A percentile compares a stretch with the other conserved stretches of the same genome.
Conservation (phyloP, 441 rosid species). For the Aquilaria agallochum region DNA sequence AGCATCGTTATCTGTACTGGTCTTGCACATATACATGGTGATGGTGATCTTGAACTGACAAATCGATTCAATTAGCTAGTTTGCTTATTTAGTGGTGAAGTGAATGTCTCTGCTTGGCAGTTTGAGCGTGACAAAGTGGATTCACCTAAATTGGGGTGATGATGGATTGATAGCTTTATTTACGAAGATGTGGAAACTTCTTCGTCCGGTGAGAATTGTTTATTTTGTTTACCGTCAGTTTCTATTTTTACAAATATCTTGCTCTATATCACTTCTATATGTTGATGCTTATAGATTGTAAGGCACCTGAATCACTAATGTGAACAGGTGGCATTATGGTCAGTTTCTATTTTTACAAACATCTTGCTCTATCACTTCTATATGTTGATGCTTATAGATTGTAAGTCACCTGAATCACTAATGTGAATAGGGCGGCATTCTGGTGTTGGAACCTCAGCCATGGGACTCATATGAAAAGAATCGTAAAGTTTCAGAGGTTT, state of each 20-base stretch:
- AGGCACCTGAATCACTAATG: slow-evolving; percentile 3
- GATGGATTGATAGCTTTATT: slow-evolving; percentile 79
- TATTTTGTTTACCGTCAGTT: slow-evolving; percentile 10
- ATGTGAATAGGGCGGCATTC: slow-evolving; percentile 72
- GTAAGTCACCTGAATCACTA: slow-evolving; percentile 4
- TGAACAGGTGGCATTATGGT: slow-evolving; percentile 78
- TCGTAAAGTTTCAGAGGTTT: slow-evolving; percentile 73
- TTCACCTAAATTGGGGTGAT: slow-evolving; percentile 97
- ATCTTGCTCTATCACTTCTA: neutral
- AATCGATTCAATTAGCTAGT: neutral
- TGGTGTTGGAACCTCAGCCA: slow-evolving; percentile 94
- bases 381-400: neutral
- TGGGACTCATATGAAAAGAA: slow-evolving; percentile 91
- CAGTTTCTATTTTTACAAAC: neutral
- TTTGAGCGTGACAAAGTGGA: slow-evolving; percentile 94
- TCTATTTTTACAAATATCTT: neutral
- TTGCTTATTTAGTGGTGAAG: slow-evolving; percentile 5
- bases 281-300: neutral
- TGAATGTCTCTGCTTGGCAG: slow-evolving; percentile 34
- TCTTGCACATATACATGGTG: too few relatives aligned
- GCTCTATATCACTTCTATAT: neutral
- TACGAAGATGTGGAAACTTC: slow-evolving; percentile 76
- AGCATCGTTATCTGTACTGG: too few relatives aligned
- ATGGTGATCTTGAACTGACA: too few relatives aligned
- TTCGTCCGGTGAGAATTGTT: slow-evolving; percentile 48